These are phyloP conservation scores for Diplosphaera chodatii DNA, from an alignment of 139 green algal genomes.

Conservation along the genomic window DNA sequence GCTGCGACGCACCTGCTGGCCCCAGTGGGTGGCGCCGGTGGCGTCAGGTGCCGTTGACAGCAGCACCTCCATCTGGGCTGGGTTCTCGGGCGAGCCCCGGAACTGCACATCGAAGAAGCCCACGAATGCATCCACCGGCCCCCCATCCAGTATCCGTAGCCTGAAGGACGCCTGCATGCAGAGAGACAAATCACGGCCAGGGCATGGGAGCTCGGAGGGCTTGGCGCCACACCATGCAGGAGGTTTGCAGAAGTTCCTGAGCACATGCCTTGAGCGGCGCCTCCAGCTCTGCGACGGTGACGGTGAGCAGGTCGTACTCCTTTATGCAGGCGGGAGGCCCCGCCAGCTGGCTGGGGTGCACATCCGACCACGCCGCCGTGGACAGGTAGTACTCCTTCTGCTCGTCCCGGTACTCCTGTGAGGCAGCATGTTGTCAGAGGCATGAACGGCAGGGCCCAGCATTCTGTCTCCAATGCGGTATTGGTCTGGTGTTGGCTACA, in stretches of 20 bases:
- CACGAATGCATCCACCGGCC: constrained; percentile 70
- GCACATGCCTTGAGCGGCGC: constrained; percentile 47
- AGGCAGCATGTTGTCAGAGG: too few species aligned
- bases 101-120: constrained; percentile 91
- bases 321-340: constrained; percentile 65
- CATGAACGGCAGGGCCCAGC: too few species aligned
- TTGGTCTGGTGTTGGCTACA: too few species aligned
- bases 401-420: constrained; percentile 45
- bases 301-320: constrained; percentile 76
- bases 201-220: too few species aligned
- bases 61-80: constrained; percentile 54
- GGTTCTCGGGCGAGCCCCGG: constrained; percentile 54
- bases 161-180: too few species aligned
- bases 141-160: constrained; percentile 50
- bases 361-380: constrained; percentile 77
- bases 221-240: too few species aligned
- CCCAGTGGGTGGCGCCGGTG: constrained; percentile 89
- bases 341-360: constrained; percentile 73
- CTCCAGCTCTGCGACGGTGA: constrained; percentile 77
- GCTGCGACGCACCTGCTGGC: constrained; percentile 78
- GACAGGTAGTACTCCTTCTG: constrained; percentile 79
- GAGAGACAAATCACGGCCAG: too few species aligned
- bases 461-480: too few species aligned
- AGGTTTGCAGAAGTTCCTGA: too few species aligned
- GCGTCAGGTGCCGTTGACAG: constrained; percentile 83